Evolutionary conservation across 1,284 basidiomycete species (phyloP).

Genomic region (Cutaneotrichosporon sp.): DNA sequence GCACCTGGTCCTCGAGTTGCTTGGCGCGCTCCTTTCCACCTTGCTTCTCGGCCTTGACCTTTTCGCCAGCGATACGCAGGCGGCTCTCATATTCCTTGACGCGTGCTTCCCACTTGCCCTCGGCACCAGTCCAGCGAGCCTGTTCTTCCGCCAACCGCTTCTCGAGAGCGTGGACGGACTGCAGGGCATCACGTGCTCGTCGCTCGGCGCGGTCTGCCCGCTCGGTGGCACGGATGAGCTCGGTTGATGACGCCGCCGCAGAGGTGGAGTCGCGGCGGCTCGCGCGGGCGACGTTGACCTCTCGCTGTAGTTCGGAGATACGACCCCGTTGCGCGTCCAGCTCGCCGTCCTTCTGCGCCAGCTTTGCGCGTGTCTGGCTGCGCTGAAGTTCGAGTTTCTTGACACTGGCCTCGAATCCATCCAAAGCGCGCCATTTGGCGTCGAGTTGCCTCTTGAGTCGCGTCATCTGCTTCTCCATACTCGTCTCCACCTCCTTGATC

Average conservation of each 20-base stretch:
- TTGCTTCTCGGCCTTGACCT: constrained; percentile 88
- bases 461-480: constrained; percentile 42
- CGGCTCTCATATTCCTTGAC: constrained; percentile 85
- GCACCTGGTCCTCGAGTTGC: constrained; percentile 49
- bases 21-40: constrained; percentile 76
- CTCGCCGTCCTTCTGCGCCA: constrained; percentile 78
- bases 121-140: constrained; percentile 63
- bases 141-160: constrained; percentile 71
- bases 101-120: constrained; percentile 84
- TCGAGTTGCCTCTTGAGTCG: constrained; percentile 86
- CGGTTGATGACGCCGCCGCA: constrained; percentile 53
- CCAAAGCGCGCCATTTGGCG: constrained; percentile 81
- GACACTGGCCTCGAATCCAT: constrained; percentile 84
- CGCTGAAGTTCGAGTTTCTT: constrained; percentile 80
- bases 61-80: constrained; percentile 81
- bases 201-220: constrained; percentile 77
- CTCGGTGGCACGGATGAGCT: constrained; percentile 59
- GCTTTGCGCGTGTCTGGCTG: constrained; percentile 77
- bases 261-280: constrained; percentile 23
- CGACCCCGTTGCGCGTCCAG: constrained; percentile 76
- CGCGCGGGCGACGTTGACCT: constrained; percentile 3
- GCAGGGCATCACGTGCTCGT: constrained; percentile 69
- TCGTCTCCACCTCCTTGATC: constrained; percentile 69
- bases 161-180: constrained; percentile 74
- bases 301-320: constrained; percentile 64